phyloP scores from a whole-genome alignment of 2,329 filamentous ascomycete genomes.

The Phyllosticta capitalensis region DNA sequence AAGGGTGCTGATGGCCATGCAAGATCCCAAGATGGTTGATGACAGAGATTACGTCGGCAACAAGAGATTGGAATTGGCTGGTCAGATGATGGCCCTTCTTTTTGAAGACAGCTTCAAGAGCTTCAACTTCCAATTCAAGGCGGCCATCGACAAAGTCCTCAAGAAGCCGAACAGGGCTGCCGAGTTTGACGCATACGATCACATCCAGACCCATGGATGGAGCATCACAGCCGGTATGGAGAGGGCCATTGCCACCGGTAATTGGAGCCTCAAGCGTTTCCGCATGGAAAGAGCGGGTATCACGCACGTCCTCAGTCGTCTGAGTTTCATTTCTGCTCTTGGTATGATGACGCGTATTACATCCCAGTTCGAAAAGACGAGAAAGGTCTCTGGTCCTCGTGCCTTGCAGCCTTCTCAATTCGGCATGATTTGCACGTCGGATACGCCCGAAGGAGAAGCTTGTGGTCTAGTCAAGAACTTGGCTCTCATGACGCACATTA shows the following conservation, averaged over 20 bases:
- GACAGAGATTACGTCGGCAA: slow-evolving; percentile 98
- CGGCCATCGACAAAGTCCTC: slow-evolving; percentile 88
- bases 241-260: slow-evolving; percentile 90
- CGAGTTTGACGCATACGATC: slow-evolving; percentile 75
- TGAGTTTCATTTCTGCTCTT: slow-evolving; percentile 92
- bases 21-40: slow-evolving; percentile 81
- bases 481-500: slow-evolving; percentile 98
- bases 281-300: slow-evolving; percentile 97
- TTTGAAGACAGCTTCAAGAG: slow-evolving; percentile 99
- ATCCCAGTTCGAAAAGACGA: slow-evolving; percentile 97
- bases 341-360: slow-evolving; percentile 99
- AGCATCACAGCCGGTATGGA: slow-evolving; percentile 91
- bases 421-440: slow-evolving; percentile 93
- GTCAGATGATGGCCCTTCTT: slow-evolving; percentile 82
- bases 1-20: slow-evolving; percentile 87
- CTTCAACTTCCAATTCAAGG: slow-evolving; percentile 79
- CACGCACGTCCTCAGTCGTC: slow-evolving; percentile 86
- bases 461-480: slow-evolving; percentile 97
- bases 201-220: slow-evolving; percentile 75
- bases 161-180: slow-evolving; percentile 88
- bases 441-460: slow-evolving; percentile 96
- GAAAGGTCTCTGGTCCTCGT: slow-evolving; percentile 91
- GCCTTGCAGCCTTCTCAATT: slow-evolving; percentile 96
- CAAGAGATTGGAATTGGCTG: slow-evolving; percentile 88
- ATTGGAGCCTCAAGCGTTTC: slow-evolving; percentile 97